Evolutionary conservation across 352 stramenopile species (phyloP), one percentile per base, ranked within the genome.

Genomic region (Globisporangium polare): DNA sequence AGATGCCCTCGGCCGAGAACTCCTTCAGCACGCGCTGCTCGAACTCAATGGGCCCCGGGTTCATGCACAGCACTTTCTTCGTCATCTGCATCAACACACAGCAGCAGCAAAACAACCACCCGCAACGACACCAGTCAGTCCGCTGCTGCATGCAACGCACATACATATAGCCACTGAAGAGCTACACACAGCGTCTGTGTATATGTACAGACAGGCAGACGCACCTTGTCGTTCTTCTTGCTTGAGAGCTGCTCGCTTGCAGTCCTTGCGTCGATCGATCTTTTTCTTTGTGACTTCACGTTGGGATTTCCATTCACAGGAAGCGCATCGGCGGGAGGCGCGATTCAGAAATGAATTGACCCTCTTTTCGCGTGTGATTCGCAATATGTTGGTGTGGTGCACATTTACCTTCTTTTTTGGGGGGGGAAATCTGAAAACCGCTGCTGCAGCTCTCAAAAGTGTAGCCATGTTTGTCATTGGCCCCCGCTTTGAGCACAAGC

Each of bases 21-120:
- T 73, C 66, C 50, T 83, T 72, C 41, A 92, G 77, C 74, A 92
- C 83, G 53, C 81, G 76, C 46, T 69, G 67, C 76, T 92, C 83
- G 65, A 92, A 92, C 67, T 89, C 83, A 63, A 92, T 90, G 35
- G 83, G 83, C n/a, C 83, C 83, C 6, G 83, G 83, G 72, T 89
- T 92, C 83, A 92, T 92, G 65, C 80, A 89, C 53, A 92, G 56
- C 64, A 88, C 77, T 42, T 73, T 68, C 75, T 92, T 90, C 31
- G 80, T 90, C 80, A 90, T 90, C 54, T 64, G 39, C 20, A 27
- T 42, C 12, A 35, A 3, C 12, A 52, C 27, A 8, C 5, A 33
- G 20, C 5, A 31, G 8, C 29, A 33, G 3, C 29, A 33, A 31
- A 7, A 42, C 26, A 53, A 55, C 8, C 45, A 52, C 12, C n/a